These are phyloP conservation scores for Fraxinus greggii DNA, from an alignment of 305 asterid genomes.

Conservation along the genomic window DNA sequence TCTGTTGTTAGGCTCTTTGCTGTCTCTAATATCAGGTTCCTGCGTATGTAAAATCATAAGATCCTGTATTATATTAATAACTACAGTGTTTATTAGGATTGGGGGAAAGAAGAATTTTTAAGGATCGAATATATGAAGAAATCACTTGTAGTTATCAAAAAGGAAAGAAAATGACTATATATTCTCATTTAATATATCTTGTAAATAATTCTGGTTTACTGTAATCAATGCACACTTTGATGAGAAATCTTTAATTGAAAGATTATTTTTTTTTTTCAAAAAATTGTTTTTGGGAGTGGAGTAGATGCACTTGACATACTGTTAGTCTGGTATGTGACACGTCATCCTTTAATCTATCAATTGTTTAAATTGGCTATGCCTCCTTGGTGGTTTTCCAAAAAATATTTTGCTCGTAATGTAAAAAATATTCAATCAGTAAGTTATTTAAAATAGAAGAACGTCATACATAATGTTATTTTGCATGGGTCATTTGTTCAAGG, in stretches of 20 bases:
- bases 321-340: background rate
- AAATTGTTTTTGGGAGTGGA: background rate
- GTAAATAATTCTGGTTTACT: background rate
- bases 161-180: background rate
- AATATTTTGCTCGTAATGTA: background rate
- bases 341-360: background rate
- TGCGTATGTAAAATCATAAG: background rate
- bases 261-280: background rate
- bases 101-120: background rate
- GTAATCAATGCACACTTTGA: background rate
- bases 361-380: background rate
- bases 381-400: background rate
- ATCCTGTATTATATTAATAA: background rate
- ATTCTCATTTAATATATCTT: background rate
- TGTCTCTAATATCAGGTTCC: background rate
- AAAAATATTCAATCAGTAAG: background rate
- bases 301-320: background rate
- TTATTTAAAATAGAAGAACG: background rate
- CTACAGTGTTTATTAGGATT: background rate
- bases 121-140: background rate
- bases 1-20: background rate
- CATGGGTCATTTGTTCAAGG: background rate
- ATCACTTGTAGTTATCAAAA: background rate
- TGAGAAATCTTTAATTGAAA: background rate
- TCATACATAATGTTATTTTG: background rate